Conservation (phyloP, 805 yeast species). For the Yarrowia divulgata region DNA sequence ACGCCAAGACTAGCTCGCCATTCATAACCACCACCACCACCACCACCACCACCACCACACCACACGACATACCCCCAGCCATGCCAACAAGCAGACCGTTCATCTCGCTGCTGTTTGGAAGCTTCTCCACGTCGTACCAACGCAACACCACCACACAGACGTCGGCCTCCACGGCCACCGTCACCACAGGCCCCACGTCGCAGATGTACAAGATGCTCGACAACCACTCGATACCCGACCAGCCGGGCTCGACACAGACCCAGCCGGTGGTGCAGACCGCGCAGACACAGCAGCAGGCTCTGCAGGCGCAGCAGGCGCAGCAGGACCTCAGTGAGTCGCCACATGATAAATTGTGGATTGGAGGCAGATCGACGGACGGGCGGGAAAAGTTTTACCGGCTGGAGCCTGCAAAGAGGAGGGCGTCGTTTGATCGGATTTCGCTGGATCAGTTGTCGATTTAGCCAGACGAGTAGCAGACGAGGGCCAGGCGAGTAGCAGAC, state of each 20-base stretch:
- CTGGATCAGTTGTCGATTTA: slow-evolving; percentile 41
- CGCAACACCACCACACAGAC: slow-evolving; percentile 32
- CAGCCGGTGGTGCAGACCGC: neutral
- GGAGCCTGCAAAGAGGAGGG: slow-evolving; percentile 43
- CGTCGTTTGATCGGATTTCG: slow-evolving; percentile 45
- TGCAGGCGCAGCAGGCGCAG: neutral
- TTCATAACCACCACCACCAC: neutral
- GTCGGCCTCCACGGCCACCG: slow-evolving; percentile 16
- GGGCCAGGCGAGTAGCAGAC: neutral
- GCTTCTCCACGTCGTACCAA: slow-evolving; percentile 35
- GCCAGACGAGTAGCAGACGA: neutral
- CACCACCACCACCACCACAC: neutral
- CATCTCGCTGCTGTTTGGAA: slow-evolving; percentile 36
- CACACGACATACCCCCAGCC: neutral
- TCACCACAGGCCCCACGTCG: slow-evolving; percentile 27
- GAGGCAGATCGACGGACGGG: slow-evolving; percentile 47
- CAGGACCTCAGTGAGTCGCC: slow-evolving; percentile 24
- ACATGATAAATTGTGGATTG: slow-evolving; percentile 48
- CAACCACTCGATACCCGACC: slow-evolving; percentile 27
- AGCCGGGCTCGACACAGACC: slow-evolving; percentile 8
- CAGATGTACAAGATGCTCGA: slow-evolving; percentile 33
- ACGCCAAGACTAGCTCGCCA: neutral
- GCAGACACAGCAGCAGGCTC: neutral
- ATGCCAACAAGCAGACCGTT: slow-evolving; percentile 35
- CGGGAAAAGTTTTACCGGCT: slow-evolving; percentile 46